Evolutionary conservation across 306 rosid genomes (phyloP).

Genomic region (Cucurbita maxima): DNA sequence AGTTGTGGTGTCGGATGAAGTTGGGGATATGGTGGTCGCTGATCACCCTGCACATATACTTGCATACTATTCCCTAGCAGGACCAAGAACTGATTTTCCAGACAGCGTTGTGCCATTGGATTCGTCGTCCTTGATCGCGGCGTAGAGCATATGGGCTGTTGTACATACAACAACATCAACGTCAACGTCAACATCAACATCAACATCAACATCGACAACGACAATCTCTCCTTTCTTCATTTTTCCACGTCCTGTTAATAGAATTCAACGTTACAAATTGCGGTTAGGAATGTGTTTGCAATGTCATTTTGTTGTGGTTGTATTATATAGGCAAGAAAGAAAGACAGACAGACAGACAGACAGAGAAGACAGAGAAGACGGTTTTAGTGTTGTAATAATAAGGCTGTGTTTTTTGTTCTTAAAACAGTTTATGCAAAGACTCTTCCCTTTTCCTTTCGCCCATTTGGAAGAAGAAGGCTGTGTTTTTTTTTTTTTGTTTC

Average conservation of each 20-base stretch:
- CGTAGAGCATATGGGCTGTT: conserved; percentile 13
- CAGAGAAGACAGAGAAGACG: background rate
- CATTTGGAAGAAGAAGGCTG: background rate
- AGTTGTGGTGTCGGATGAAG: conserved; percentile 8
- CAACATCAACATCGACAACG: background rate
- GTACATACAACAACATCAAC: conserved; percentile 24
- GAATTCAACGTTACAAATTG: conserved; percentile 10
- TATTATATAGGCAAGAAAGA: background rate
- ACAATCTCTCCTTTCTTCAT: background rate
- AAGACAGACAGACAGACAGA: background rate
- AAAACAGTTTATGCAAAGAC: conserved; percentile 21
- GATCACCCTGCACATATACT: conserved; percentile 89
- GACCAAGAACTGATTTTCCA: conserved; percentile 79
- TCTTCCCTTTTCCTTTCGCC: conserved; percentile 6
- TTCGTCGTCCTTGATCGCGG: conserved; percentile 17
- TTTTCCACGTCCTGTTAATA: conserved; percentile 32
- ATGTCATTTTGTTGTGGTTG: conserved; percentile 11
- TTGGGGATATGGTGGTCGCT: conserved; percentile 6
- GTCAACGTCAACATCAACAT: too few relatives aligned
- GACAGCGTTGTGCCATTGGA: conserved; percentile 51
- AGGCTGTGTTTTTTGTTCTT: conserved; percentile 28
- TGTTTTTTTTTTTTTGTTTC: background rate
- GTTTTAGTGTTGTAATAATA: conserved; percentile 50
- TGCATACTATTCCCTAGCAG: conserved; percentile 95
- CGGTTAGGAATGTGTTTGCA: conserved; percentile 10